Conservation (phyloP, 352 stramenopile genomes). For the Pythium scleroteichum region DNA sequence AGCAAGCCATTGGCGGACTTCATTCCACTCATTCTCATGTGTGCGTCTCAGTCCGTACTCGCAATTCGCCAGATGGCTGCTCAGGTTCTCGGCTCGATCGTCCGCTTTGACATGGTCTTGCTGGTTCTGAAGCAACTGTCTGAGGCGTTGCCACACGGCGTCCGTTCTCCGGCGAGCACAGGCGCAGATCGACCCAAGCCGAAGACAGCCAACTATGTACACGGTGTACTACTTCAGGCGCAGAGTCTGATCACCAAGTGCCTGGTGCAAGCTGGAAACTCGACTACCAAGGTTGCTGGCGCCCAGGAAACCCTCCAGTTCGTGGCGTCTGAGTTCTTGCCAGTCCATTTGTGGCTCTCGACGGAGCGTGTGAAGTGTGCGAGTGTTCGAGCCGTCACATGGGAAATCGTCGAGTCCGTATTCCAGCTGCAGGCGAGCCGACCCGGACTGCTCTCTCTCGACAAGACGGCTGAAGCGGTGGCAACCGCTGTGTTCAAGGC, state of each 20-base stretch:
- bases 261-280: constrained; percentile 1
- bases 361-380: constrained; percentile 31
- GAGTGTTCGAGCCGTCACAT: constrained; percentile 49
- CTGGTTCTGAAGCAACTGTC: constrained; percentile 41
- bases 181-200: not conserved
- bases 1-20: constrained; percentile 50
- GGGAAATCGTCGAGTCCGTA: constrained; percentile 52
- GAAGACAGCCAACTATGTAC: constrained; percentile 62
- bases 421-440: constrained; percentile 32
- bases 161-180: constrained; percentile 8
- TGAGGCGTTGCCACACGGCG: constrained; percentile 41
- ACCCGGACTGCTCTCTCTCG: not conserved
- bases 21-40: constrained; percentile 66
- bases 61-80: constrained; percentile 80
- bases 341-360: constrained; percentile 54
- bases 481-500: not conserved
- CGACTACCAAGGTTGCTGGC: constrained; percentile 7
- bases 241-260: constrained; percentile 49
- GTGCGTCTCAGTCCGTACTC: constrained; percentile 69
- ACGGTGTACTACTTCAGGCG: constrained; percentile 66
- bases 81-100: constrained; percentile 71
- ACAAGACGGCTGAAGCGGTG: constrained; percentile 9
- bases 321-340: constrained; percentile 38
- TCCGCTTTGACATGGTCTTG: constrained; percentile 53
- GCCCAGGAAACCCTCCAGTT: constrained; percentile 33